These are phyloP conservation scores for Akanthomyces muscarius DNA, from an alignment of 2,329 filamentous ascomycete genomes.

Conservation along the genomic window DNA sequence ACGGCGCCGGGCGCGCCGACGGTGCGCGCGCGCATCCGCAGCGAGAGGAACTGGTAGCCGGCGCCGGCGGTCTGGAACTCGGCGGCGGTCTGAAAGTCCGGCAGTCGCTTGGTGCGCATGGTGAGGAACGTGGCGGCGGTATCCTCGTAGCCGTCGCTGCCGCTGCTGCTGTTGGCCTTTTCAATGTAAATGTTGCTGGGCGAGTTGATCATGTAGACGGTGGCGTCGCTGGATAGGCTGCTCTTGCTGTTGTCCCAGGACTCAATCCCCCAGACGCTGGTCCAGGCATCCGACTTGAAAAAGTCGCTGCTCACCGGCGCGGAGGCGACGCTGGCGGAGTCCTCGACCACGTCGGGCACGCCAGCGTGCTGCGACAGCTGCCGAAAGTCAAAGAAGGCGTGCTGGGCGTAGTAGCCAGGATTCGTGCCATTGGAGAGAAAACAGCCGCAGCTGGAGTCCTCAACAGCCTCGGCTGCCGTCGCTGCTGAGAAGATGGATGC, in stretches of 20 bases:
- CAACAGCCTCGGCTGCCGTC: not conserved
- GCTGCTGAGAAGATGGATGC: not conserved
- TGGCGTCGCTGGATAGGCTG: slow-evolving; percentile 26
- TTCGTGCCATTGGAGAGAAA: slow-evolving; percentile 45
- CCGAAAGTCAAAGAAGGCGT: slow-evolving; percentile 50
- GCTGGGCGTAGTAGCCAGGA: slow-evolving; percentile 40
- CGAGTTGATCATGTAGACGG: slow-evolving; percentile 38
- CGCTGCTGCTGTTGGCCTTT: slow-evolving; percentile 37
- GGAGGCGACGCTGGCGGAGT: slow-evolving; percentile 26
- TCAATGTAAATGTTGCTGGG: slow-evolving; percentile 46
- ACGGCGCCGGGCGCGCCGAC: slow-evolving; percentile 45
- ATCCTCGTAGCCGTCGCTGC: slow-evolving; percentile 27
- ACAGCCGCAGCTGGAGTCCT: slow-evolving; percentile 41
- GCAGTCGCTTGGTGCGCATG: slow-evolving; percentile 43
- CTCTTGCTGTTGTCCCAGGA: slow-evolving; percentile 29
- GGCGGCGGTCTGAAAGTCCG: slow-evolving; percentile 43
- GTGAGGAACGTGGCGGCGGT: slow-evolving; percentile 41
- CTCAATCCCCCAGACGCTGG: slow-evolving; percentile 18
- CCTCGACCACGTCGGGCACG: slow-evolving; percentile 31
- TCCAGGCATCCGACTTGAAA: slow-evolving; percentile 36
- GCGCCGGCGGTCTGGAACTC: slow-evolving; percentile 40
- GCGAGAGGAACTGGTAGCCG: slow-evolving; percentile 30
- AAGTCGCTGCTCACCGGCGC: slow-evolving; percentile 36
- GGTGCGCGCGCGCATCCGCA: slow-evolving; percentile 50
- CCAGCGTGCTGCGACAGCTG: slow-evolving; percentile 36